Evolutionary conservation across 495 filamentous ascomycete genomes (phyloP).

Genomic region (Corynascus novoguineensis): DNA sequence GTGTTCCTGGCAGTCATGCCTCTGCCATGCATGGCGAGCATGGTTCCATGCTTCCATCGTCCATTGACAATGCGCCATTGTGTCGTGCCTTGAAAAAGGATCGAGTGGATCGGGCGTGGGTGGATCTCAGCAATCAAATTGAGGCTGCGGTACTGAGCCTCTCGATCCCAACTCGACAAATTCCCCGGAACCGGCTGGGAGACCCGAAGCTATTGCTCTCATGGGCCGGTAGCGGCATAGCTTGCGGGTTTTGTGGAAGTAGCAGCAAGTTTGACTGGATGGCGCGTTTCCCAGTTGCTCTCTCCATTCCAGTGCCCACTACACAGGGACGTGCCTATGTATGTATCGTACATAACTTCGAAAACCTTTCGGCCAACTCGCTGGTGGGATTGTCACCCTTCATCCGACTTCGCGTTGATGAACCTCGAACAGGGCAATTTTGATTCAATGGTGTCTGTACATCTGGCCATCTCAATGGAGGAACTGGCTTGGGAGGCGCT

Average conservation of each 20-base stretch:
- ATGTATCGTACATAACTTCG: too few relatives aligned
- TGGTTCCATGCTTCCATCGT: too few relatives aligned
- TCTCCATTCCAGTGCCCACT: too few relatives aligned
- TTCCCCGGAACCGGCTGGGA: conserved; percentile 4
- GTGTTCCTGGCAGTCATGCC: conserved; percentile 2
- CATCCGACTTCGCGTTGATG: too few relatives aligned
- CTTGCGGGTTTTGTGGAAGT: not conserved
- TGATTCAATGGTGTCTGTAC: too few relatives aligned
- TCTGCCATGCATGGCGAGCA: not conserved
- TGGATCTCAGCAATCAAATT: conserved; percentile 9
- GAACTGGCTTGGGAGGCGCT: not conserved
- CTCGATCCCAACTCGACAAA: not conserved
- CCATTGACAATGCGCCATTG: conserved; percentile 8
- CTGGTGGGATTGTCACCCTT: too few relatives aligned
- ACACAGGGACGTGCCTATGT: too few relatives aligned
- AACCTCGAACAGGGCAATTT: too few relatives aligned
- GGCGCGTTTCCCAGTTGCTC: not conserved
- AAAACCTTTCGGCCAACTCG: too few relatives aligned
- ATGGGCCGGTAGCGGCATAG: not conserved
- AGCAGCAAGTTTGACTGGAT: too few relatives aligned
- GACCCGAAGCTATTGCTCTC: conserved; percentile 1
- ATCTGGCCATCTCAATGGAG: too few relatives aligned
- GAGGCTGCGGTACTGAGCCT: not conserved
- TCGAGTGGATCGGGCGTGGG: not conserved
- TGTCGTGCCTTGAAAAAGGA: conserved; percentile 2